Base-by-base conservation (phyloP, 2,329 filamentous ascomycete species). In the Coleophoma crateriformis region DNA sequence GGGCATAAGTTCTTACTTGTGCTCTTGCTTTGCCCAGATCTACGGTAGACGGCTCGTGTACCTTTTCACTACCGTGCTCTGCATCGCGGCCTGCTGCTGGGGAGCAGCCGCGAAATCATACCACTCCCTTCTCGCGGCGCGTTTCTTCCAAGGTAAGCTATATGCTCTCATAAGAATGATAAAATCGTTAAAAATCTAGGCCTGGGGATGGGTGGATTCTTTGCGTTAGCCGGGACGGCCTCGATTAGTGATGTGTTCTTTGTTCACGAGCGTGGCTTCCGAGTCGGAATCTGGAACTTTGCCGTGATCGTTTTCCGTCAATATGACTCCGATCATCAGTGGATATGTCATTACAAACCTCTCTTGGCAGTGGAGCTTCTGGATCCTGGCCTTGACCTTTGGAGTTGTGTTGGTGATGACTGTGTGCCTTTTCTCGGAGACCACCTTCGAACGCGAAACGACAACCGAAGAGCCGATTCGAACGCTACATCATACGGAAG, bases 371-470 rank as follows among this genome's bases (percentile, higher is more conserved):
- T 61, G 59, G 38, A 46, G 39, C 14, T 57, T 55, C 42, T 52
- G 48, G 37, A 12, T 56, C 8, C 45, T 53, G 3, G 48, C 47
- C 1, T 48, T 58, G 15, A 64, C 70, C 12, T 70, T 67, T 53
- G 65, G 68, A 11, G 52, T 68, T 2, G 61, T 72, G 11, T 47
- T 72, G 2, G 47, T 66, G 1, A 51, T 62, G 7, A 67, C 70
- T 47, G 70, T 67, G 52, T 71, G 71, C 52, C 56, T 71, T 44
- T 67, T 71, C 3, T 60, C 68, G 5, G 70, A 72, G 49, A 72
- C 69, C 7, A 69, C 67, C 0, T 71, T 63, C 38, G 20, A 45
- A 15, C 46, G 46, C 22, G 37, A 51, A 3, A 35, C 15, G 35
- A 41, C 6, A 40, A 17, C 14, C 2, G 19, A 17, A 13, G 13